Base-by-base conservation (phyloP, 1,284 basidiomycete species). In the Paramarasmius palmivorus region DNA sequence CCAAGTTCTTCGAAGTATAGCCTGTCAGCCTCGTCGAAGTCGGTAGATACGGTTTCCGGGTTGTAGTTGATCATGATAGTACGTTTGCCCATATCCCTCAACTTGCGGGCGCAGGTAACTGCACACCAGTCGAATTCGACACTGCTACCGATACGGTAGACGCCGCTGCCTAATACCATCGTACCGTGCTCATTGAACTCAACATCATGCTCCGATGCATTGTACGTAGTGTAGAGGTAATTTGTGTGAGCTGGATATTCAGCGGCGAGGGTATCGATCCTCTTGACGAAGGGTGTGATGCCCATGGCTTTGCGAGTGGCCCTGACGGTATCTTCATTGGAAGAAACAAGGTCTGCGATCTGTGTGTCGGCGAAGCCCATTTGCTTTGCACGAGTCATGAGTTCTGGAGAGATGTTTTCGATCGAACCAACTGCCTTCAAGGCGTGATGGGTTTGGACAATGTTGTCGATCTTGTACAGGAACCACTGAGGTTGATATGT, bases 101-200 rank as follows among this genome's bases (percentile, higher is more conserved):
- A 84, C 67, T 90, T 90, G 59, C 97, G 84, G 38, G 95, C 93
- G 70, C 95, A 98, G 2, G 95, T 98, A 49, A 99, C 97, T 29
- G 97, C 97, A 70, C 97, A 99, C 97, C 97, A 99, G 73, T 99
- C 97, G 70, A 99, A 99, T 77, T 99, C 97, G 68, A 99, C 97
- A 59, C 93, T 96, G 69, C 88, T 92, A 52, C 97, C 97, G 64
- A 99, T 99, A 55, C 97, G 88, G 76, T 99, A 99, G 26, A 99
- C 97, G 65, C 97, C 97, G 56, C 90, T 93, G 42, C 97, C 97
- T n/a, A 99, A 86, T 29, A 99, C 96, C 93, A 99, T 98, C 25
- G 95, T 98, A 46, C 97, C 97, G 62, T 97, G 83, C 65, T 98
- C 97, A 68, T 97, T 82, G 67, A 99, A 99, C 41, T 93, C 86